Percentiles rank a stretch among this genome's conserved stretches.
Conservation (phyloP, 2,329 filamentous ascomycete genomes). For the Lachnellula cervina region DNA sequence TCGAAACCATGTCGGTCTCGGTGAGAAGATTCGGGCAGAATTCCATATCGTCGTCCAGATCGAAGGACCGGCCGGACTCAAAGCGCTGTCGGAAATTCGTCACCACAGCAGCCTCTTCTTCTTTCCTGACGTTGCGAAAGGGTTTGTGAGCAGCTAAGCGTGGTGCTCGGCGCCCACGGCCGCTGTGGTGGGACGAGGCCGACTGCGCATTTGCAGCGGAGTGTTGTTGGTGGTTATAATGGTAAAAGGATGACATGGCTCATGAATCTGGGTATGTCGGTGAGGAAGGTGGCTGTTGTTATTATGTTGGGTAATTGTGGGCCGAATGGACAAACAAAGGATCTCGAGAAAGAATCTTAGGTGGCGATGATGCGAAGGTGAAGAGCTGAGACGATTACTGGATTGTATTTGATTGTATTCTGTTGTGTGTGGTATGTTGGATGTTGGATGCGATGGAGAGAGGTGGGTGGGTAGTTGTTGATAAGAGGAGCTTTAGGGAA, state of each 20-base stretch:
- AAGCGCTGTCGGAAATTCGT: constrained; percentile 80
- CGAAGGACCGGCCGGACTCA: constrained; percentile 88
- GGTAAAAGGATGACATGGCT: constrained; percentile 61
- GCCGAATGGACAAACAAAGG: background rate
- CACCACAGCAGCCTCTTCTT: constrained; percentile 77
- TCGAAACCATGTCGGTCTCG: constrained; percentile 77
- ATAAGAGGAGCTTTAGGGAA: background rate
- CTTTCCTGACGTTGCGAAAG: constrained; percentile 79
- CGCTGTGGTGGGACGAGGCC: constrained; percentile 61
- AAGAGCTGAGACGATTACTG: background rate
- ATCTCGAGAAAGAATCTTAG: background rate
- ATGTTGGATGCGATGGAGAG: background rate
- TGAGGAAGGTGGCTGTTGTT: constrained; percentile 3
- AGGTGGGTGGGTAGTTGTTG: background rate
- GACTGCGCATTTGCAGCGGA: constrained; percentile 45
- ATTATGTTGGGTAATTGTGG: background rate
- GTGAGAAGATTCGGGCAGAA: constrained; percentile 92
- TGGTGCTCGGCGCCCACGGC: constrained; percentile 79
- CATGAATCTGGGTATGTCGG: constrained; percentile 20
- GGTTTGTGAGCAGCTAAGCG: constrained; percentile 79
- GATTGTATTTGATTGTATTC: background rate
- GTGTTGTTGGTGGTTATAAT: constrained; percentile 53
- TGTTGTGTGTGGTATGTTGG: background rate
- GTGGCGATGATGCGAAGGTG: background rate
- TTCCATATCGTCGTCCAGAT: constrained; percentile 91